Evolutionary conservation across 2,329 filamentous ascomycete genomes (phyloP), one percentile per base, ranked within the genome.

Genomic region (Cladosporium austrohemisphaericum): DNA sequence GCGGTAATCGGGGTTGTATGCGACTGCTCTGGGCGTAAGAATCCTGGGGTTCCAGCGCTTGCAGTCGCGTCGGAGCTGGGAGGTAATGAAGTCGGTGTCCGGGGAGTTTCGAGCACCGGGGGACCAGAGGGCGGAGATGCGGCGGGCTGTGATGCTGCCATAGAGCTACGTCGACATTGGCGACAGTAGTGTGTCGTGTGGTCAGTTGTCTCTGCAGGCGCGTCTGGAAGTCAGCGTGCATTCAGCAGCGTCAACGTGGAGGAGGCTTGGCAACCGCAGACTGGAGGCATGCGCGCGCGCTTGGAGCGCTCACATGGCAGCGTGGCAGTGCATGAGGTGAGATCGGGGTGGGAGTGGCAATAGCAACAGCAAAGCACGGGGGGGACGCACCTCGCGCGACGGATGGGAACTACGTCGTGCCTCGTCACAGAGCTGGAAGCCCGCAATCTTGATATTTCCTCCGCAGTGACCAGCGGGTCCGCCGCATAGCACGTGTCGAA

Each of bases 91-190:
- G 65, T 66, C 18, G 71, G 69, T 16, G 71, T 74, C 46, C 59
- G 66, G 22, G 70, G 67, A 22, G 55, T 57, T 52, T 69, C 68
- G 41, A 69, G 63, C 32, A 65, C 60, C 49, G 63, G 57, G 51
- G 73, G 64, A 49, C 69, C 68, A 45, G 66, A 64, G 29, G 66
- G 68, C 22, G 72, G 70, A 41, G 71, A 72, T 52, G 68, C 66
- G 41, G 71, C 65, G 55, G 70, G 65, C 53, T 69, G 67, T 53
- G 69, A 68, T 51, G 70, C 65, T 52, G 72, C 72, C 72, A 74
- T 74, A 58, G 57, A 61, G 53, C 52, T 55, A 54, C 22, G 46
- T 41, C 46, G 51, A 52, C 54, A 55, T 58, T 52, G 37, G 44
- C 16, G 33, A 29, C 14, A 23, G 44, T 20, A 3, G n/a, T 25